Percentiles rank a stretch among this genome's conserved stretches.
Conservation (phyloP, 129 eudicot genomes). For the Apium graveolens region DNA sequence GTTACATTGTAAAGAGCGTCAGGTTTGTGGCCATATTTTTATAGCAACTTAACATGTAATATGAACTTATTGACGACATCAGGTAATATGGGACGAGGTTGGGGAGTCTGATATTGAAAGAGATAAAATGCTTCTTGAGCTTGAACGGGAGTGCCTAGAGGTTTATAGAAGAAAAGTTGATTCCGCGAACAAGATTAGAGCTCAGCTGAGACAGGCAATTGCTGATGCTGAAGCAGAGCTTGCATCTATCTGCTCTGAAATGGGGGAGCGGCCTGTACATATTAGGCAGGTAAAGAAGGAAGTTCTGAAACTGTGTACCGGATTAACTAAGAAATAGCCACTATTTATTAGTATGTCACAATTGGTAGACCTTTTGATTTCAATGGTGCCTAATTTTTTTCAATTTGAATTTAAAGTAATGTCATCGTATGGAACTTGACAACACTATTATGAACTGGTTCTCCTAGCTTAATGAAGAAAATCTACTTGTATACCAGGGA, state of each 20-base stretch:
- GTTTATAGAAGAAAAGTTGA: slow-evolving; percentile 87
- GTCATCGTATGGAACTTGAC: neutral
- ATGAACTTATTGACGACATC: slow-evolving; percentile 10
- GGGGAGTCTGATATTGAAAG: slow-evolving; percentile 70
- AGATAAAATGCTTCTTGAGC: slow-evolving; percentile 64
- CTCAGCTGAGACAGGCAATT: slow-evolving; percentile 66
- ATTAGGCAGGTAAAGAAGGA: slow-evolving; percentile 58
- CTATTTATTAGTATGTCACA: neutral
- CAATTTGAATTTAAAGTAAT: neutral
- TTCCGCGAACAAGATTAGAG: slow-evolving; percentile 66
- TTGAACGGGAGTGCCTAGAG: slow-evolving; percentile 78
- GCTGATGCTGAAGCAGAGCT: slow-evolving; percentile 92
- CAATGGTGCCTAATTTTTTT: neutral
- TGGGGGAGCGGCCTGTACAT: slow-evolving; percentile 82
- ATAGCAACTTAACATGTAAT: neutral
- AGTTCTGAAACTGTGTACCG: neutral
- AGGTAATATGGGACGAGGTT: slow-evolving; percentile 96
- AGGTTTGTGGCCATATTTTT: neutral
- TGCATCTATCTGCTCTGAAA: slow-evolving; percentile 78
- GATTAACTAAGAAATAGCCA: neutral
- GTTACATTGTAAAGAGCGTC: neutral
- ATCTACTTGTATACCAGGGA: neutral
- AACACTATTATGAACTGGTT: neutral
- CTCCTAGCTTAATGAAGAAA: neutral
- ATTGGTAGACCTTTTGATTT: neutral